phyloP scores from a whole-genome alignment of 2,329 filamentous ascomycete species.

The Ophiocordyceps polyrhachis-furcata region DNA sequence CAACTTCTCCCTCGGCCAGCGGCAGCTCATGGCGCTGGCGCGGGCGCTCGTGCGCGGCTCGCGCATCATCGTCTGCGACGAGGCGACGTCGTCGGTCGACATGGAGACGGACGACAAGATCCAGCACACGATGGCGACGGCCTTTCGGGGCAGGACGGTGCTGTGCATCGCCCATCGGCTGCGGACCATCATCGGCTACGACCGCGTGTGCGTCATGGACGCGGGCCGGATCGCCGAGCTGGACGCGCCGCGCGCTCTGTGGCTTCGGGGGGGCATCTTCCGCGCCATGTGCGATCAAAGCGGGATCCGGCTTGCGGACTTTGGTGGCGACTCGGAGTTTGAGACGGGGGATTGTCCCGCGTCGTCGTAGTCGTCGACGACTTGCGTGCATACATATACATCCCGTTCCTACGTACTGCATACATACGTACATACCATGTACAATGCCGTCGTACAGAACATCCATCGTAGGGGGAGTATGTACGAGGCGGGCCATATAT shows the following conservation, averaged over 20 bases:
- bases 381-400: not conserved
- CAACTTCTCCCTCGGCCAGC: slow-evolving; percentile 88
- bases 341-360: too few species aligned
- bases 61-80: slow-evolving; percentile 91
- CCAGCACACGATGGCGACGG: slow-evolving; percentile 68
- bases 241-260: slow-evolving; percentile 57
- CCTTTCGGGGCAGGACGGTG: slow-evolving; percentile 72
- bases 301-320: slow-evolving; percentile 46
- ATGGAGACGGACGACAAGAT: slow-evolving; percentile 97
- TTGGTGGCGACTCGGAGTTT: not conserved
- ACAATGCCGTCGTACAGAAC: too few species aligned
- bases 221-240: slow-evolving; percentile 73
- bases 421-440: too few species aligned
- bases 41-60: slow-evolving; percentile 73
- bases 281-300: slow-evolving; percentile 76
- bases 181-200: slow-evolving; percentile 83
- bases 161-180: slow-evolving; percentile 85
- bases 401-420: too few species aligned
- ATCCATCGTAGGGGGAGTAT: too few species aligned
- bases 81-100: slow-evolving; percentile 83
- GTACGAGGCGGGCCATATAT: too few species aligned
- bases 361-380: too few species aligned
- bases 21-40: slow-evolving; percentile 87
- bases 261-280: slow-evolving; percentile 50
- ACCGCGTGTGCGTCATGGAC: slow-evolving; percentile 95